phyloP scores from a whole-genome alignment of 768 basidiomycete genomes.

The Pleurotus ostreatus region DNA sequence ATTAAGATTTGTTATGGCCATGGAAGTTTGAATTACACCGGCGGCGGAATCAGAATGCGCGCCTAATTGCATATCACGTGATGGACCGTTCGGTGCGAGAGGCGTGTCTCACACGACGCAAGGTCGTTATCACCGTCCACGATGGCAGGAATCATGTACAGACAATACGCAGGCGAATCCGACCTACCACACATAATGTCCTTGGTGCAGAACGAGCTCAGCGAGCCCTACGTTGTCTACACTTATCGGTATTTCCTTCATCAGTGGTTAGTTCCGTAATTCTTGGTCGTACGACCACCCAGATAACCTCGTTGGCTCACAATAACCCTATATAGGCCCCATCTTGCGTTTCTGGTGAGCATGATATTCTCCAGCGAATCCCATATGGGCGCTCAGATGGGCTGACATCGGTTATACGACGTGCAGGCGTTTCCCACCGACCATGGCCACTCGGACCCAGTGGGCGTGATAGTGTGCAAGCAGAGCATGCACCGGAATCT shows the following conservation, averaged over 20 bases:
- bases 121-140: constrained; percentile 5
- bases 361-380: constrained; percentile 1
- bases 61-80: no score
- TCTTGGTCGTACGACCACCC: constrained; percentile 27
- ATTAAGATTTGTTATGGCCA: no score
- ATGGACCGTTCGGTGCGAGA: no score
- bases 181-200: constrained; percentile 83
- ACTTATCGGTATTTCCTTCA: constrained; percentile 96
- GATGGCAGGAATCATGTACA: constrained; percentile 52
- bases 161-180: constrained; percentile 70
- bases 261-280: constrained; percentile 69
- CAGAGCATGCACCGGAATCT: constrained; percentile 81
- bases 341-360: constrained; percentile 76
- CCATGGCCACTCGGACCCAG: constrained; percentile 43
- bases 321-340: constrained; percentile 56
- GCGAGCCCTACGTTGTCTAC: constrained; percentile 94
- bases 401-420: not conserved
- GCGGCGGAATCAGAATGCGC: no score
- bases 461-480: constrained; percentile 96
- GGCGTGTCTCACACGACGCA: not conserved
- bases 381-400: not conserved
- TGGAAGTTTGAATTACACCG: no score
- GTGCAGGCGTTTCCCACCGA: constrained; percentile 56
- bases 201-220: constrained; percentile 87
- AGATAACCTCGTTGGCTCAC: constrained; percentile 12